Evolutionary conservation across 2,329 filamentous ascomycete genomes (phyloP).

Genomic region (Epicoccum sorghinum): DNA sequence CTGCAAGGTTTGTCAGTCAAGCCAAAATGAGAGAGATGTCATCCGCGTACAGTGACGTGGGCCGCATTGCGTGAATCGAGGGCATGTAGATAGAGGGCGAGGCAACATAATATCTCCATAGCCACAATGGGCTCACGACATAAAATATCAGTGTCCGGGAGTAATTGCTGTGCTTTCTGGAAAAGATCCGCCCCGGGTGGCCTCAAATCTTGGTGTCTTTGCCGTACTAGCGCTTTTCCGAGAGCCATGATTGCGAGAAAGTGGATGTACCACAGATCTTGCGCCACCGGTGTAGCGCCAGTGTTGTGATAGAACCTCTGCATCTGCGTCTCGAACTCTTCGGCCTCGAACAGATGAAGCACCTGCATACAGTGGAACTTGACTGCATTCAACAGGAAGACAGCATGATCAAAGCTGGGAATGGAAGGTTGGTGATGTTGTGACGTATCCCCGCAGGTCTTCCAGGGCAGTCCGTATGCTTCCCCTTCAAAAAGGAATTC

Average conservation of each 20-base stretch:
- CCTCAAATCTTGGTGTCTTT: conserved; percentile 31
- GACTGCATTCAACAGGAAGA: conserved; percentile 62
- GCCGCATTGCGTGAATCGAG: conserved; percentile 56
- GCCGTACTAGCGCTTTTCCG: conserved; percentile 60
- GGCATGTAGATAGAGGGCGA: conserved; percentile 60
- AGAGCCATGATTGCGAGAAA: conserved; percentile 62
- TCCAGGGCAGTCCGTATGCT: conserved; percentile 60
- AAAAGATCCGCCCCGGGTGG: conserved; percentile 64
- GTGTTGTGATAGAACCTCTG: conserved; percentile 50
- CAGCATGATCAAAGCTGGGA: conserved; percentile 58
- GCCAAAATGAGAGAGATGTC: too few relatives aligned
- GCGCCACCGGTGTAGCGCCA: conserved; percentile 26
- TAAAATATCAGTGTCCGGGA: conserved; percentile 55
- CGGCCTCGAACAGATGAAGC: conserved; percentile 62
- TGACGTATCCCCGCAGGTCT: conserved; percentile 20
- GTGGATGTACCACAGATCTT: conserved; percentile 59
- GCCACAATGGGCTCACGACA: conserved; percentile 54
- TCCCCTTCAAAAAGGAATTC: conserved; percentile 58
- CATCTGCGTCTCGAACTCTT: conserved; percentile 55
- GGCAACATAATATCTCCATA: conserved; percentile 59
- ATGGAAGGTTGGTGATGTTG: conserved; percentile 35
- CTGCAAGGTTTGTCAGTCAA: conserved; percentile 50
- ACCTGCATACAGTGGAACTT: conserved; percentile 63
- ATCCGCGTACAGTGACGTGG: conserved; percentile 43
- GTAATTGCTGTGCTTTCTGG: conserved; percentile 65